Evolutionary conservation across 768 basidiomycete genomes (phyloP).

Genomic region (Zangia roseola): DNA sequence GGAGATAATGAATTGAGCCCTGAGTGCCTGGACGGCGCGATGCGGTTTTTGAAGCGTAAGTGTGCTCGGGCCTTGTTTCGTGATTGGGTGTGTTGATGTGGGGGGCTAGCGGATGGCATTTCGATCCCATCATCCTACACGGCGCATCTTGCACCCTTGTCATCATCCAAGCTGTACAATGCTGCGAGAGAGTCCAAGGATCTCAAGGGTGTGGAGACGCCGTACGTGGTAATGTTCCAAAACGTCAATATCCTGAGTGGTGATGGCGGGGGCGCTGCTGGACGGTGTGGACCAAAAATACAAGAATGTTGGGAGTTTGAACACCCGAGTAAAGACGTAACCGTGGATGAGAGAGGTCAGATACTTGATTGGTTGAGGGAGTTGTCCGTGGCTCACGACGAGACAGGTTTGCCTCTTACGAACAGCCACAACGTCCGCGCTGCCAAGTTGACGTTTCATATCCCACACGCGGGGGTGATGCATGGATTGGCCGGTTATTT

Average conservation of each 20-base stretch:
- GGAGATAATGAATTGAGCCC: conserved; percentile 99
- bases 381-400: conserved; percentile 9
- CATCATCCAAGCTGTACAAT: conserved; percentile 88
- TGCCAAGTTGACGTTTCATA: conserved; percentile 82
- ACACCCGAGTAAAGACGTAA: conserved; percentile 82
- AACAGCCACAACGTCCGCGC: conserved; percentile 95
- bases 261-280: conserved; percentile 56
- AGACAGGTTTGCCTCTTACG: conserved; percentile 80
- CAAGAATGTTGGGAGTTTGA: conserved; percentile 99
- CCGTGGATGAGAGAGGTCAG: conserved; percentile 70
- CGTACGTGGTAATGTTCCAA: conserved; percentile 98
- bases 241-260: conserved; percentile 89
- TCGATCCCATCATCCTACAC: conserved; percentile 97
- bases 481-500: conserved; percentile 98
- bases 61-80: neutral
- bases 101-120: conserved; percentile 73
- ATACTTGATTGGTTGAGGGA: neutral
- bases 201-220: conserved; percentile 82
- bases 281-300: conserved; percentile 75
- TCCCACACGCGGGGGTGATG: conserved; percentile 90
- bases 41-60: conserved; percentile 87
- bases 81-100: conserved; percentile 11
- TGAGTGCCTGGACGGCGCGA: conserved; percentile 95
- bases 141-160: conserved; percentile 90
- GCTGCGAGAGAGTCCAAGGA: conserved; percentile 71